Evolutionary conservation across 495 filamentous ascomycete genomes (phyloP).

Genomic region (Rostrohypoxylon terebratum): DNA sequence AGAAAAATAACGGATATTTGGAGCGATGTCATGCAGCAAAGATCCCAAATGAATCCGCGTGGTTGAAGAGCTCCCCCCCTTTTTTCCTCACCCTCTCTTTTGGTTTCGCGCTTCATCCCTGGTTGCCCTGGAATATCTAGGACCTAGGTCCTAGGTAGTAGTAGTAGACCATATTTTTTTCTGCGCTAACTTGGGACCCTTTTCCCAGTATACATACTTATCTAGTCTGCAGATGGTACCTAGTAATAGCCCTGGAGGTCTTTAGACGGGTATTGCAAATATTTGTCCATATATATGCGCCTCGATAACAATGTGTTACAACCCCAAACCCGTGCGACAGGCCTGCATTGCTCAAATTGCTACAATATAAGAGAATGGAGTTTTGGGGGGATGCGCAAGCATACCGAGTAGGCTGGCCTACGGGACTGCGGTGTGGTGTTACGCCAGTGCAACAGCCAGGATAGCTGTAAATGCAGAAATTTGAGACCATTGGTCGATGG

Average conservation of each 20-base stretch:
- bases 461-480: slow-evolving; percentile 25
- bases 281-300: slow-evolving; percentile 35
- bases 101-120: neutral
- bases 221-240: slow-evolving; percentile 11
- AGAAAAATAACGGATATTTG: slow-evolving; percentile 10
- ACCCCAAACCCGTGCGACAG: slow-evolving; percentile 38
- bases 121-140: too few species aligned
- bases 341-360: slow-evolving; percentile 38
- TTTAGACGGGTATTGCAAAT: slow-evolving; percentile 30
- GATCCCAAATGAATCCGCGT: slow-evolving; percentile 12
- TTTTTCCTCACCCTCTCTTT: neutral
- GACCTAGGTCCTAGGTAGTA: too few species aligned
- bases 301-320: slow-evolving; percentile 39
- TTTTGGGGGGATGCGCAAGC: slow-evolving; percentile 32
- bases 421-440: slow-evolving; percentile 45
- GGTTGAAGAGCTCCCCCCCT: neutral
- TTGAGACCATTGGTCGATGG: slow-evolving; percentile 37
- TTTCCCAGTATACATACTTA: neutral
- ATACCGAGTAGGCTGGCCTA: slow-evolving; percentile 37
- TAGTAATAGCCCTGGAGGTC: too few species aligned
- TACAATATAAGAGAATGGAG: slow-evolving; percentile 31
- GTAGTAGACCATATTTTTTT: too few species aligned
- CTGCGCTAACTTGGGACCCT: neutral
- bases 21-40: slow-evolving; percentile 27
- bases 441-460: slow-evolving; percentile 44